Evolutionary conservation across 805 yeast genomes (phyloP).

Genomic region (Candida oleophila): DNA sequence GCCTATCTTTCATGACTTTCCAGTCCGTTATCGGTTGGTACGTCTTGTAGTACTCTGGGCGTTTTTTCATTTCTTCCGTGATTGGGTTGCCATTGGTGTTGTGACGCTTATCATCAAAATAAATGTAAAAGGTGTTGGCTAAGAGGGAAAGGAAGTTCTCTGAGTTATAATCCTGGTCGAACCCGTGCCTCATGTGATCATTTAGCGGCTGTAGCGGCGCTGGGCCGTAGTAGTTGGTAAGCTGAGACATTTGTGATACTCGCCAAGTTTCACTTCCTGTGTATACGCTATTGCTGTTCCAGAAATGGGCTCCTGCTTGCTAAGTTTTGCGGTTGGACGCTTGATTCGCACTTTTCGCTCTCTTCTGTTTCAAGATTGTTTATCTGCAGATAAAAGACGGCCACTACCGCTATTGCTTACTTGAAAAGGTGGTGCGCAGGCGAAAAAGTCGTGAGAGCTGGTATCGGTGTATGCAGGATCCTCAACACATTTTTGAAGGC

Average conservation of each 20-base stretch:
- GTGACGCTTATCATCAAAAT: slow-evolving; percentile 90
- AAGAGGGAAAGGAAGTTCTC: slow-evolving; percentile 55
- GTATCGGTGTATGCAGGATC: neutral
- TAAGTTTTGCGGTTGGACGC: neutral
- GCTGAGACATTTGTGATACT: no score
- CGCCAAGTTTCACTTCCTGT: no score
- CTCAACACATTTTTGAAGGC: neutral
- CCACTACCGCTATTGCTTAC: no score
- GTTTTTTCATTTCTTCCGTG: slow-evolving; percentile 49
- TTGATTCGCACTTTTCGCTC: neutral
- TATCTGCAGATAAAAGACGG: no score
- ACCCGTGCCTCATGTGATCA: slow-evolving; percentile 61
- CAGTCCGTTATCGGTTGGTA: slow-evolving; percentile 82
- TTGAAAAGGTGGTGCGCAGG: no score
- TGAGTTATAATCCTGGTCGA: slow-evolving; percentile 59
- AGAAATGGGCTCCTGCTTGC: neutral
- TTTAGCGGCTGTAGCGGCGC: slow-evolving; percentile 48
- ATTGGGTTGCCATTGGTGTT: slow-evolving; percentile 84
- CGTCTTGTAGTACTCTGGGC: slow-evolving; percentile 41
- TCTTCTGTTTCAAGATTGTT: neutral
- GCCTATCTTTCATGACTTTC: slow-evolving; percentile 88
- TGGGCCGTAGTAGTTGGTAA: slow-evolving; percentile 24
- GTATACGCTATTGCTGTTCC: no score
- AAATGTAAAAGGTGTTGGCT: slow-evolving; percentile 72
- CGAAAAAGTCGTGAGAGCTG: no score